Evolutionary conservation across 192 early-diverging fungal genomes (phyloP), one percentile per base, ranked within the genome.

Genomic region (Linnemannia zychae): DNA sequence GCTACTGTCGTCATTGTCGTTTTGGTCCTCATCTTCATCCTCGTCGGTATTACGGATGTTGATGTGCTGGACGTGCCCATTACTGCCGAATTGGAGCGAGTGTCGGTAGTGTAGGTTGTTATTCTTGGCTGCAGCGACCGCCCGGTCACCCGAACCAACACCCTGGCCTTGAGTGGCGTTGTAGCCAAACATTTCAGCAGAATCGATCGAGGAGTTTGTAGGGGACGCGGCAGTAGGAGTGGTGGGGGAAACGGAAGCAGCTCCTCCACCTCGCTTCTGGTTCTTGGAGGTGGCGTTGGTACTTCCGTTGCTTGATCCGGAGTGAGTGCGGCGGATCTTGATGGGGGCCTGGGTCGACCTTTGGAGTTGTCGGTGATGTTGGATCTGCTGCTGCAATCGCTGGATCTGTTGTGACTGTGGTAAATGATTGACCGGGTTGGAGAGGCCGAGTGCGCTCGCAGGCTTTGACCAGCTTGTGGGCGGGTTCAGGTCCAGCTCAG

Each of bases 381-480:
- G 68, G 50, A 83, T 84, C 60, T 84, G 76, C 20, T 84, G 66
- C 36, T 84, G 77, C 66, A 84, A 68, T 47, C 71, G 49, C 49
- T 74, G 81, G 33, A 83, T 66, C 52, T 83, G 81, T 15, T 83
- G 76, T 37, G 81, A 78, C 38, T 83, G 81, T 7, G 81, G 67
- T 17, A 83, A 34, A 57, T 83, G 71, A n/a, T 72, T 72, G 40
- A 83, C 46, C 22, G 81, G 76, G 60, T 83, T 83, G 24, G 73
- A 75, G 36, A 84, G 67, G 12, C 76, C 76, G 17, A 84, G 77
- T 6, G 82, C 82, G 34, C 60, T 78, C 11, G 82, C 82, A 47
- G 82, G 82, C 49, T 84, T 78, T 68, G 82, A 78, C 82, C 82
- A 84, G 48, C 77, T 65, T 0, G 72, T 48, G 3, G 76, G 82